phyloP scores from a whole-genome alignment of 371 early-diverging fungal species.

The Funneliformis caledonium region DNA sequence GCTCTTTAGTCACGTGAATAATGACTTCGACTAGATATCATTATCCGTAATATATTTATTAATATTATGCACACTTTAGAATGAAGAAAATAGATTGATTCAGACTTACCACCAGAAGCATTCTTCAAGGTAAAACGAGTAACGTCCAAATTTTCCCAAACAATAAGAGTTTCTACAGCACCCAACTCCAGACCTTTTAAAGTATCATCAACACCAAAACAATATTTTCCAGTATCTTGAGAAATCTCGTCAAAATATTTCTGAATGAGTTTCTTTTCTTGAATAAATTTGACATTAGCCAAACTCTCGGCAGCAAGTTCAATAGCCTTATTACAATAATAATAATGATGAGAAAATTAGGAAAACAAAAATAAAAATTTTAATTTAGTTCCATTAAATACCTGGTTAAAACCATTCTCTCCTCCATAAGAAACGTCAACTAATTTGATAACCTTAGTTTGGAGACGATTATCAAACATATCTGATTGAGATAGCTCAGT shows the following conservation, averaged over 20 bases:
- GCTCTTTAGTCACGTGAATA: conserved; percentile 80
- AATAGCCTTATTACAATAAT: conserved; percentile 76
- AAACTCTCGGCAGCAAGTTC: conserved; percentile 94
- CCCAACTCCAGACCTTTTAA: conserved; percentile 96
- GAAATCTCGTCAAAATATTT: conserved; percentile 98
- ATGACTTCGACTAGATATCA: conserved; percentile 55
- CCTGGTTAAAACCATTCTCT: conserved; percentile 98
- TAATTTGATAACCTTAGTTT: conserved; percentile 88
- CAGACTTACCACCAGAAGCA: conserved; percentile 57
- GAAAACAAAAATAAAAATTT: background rate
- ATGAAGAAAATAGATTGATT: background rate
- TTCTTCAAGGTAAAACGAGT: conserved; percentile 78
- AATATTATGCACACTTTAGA: background rate
- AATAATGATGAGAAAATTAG: background rate
- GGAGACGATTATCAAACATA: conserved; percentile 93
- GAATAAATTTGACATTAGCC: conserved; percentile 97
- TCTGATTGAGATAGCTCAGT: conserved; percentile 94
- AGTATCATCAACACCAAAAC: conserved; percentile 98
- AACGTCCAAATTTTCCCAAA: conserved; percentile 94
- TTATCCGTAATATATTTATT: background rate
- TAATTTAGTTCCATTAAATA: background rate
- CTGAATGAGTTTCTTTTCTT: conserved; percentile 98
- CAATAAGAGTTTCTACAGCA: conserved; percentile 97
- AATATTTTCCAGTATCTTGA: conserved; percentile 96
- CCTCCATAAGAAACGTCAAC: conserved; percentile 99